These are phyloP conservation scores for Fraxinus albicans DNA, from an alignment of 305 asterid species.

Conservation along the genomic window DNA sequence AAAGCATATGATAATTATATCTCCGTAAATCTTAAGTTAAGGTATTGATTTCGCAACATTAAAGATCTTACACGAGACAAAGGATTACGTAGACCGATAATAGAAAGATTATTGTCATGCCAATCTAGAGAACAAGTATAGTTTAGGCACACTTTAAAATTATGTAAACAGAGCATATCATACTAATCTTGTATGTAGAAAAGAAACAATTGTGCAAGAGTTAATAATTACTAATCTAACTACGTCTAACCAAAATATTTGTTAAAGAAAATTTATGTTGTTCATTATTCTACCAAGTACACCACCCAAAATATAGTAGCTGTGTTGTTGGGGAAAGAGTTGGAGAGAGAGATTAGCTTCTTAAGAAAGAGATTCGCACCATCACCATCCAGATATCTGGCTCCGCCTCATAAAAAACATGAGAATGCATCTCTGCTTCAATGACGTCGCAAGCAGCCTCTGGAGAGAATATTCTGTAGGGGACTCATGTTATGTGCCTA, in stretches of 20 bases:
- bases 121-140: conserved; percentile 1
- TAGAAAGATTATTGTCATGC: background rate
- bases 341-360: conserved; percentile 5
- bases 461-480: conserved; percentile 84
- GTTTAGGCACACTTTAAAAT: background rate
- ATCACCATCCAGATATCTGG: conserved; percentile 97
- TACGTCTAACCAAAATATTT: background rate
- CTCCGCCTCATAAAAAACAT: conserved; percentile 89
- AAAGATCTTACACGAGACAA: background rate
- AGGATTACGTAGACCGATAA: background rate
- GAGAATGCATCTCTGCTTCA: conserved; percentile 93
- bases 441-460: conserved; percentile 89
- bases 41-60: background rate
- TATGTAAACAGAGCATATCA: background rate
- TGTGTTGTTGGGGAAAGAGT: conserved; percentile 16
- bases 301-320: conserved; percentile 7
- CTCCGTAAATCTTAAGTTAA: conserved; percentile 1
- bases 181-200: background rate
- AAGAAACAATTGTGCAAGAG: background rate
- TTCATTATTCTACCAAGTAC: conserved; percentile 10
- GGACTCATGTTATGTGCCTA: conserved; percentile 21
- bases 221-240: background rate
- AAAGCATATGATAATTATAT: background rate
- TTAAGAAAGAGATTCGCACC: conserved; percentile 45
- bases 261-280: background rate